Conservation (phyloP, 208 protist genomes). For the Leishmania lainsoni region DNA sequence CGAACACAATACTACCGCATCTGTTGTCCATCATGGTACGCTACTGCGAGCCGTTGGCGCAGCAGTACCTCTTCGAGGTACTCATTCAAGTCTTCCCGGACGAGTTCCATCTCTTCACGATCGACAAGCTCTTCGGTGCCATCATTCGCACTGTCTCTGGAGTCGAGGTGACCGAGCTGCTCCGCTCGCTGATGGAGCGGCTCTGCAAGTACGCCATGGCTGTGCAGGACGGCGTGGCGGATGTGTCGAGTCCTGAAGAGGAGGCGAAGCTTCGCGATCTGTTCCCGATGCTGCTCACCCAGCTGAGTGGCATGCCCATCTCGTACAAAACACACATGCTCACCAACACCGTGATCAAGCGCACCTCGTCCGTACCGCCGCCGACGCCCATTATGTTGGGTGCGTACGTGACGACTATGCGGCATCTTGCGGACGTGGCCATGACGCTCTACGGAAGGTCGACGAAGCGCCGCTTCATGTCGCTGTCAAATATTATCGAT, state of each 20-base stretch:
- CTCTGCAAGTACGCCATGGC: conserved; percentile 77
- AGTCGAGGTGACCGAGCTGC: conserved; percentile 92
- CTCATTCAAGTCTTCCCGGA: conserved; percentile 98
- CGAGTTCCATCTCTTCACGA: conserved; percentile 97
- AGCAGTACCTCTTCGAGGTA: conserved; percentile 99
- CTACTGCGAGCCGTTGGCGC: conserved; percentile 96
- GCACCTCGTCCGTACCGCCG: conserved; percentile 30
- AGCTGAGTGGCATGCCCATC: conserved; percentile 42
- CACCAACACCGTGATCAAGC: conserved; percentile 34
- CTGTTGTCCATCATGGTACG: conserved; percentile 93
- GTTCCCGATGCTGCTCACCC: conserved; percentile 57
- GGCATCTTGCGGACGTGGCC: conserved; percentile 15
- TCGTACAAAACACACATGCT: conserved; percentile 23
- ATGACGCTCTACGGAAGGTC: conserved; percentile 31
- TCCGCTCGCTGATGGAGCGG: conserved; percentile 89
- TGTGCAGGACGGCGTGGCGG: conserved; percentile 37
- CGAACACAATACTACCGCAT: conserved; percentile 74
- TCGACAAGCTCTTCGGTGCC: conserved; percentile 84
- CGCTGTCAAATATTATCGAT: conserved; percentile 40
- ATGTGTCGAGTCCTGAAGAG: conserved; percentile 37
- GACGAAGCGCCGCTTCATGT: conserved; percentile 24
- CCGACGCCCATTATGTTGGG: conserved; percentile 41
- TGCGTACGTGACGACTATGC: conserved; percentile 55
- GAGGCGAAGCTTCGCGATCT: conserved; percentile 39
- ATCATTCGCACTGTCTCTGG: conserved; percentile 61